Conservation (phyloP, 805 yeast species). For the Suhomyces canberraensis region DNA sequence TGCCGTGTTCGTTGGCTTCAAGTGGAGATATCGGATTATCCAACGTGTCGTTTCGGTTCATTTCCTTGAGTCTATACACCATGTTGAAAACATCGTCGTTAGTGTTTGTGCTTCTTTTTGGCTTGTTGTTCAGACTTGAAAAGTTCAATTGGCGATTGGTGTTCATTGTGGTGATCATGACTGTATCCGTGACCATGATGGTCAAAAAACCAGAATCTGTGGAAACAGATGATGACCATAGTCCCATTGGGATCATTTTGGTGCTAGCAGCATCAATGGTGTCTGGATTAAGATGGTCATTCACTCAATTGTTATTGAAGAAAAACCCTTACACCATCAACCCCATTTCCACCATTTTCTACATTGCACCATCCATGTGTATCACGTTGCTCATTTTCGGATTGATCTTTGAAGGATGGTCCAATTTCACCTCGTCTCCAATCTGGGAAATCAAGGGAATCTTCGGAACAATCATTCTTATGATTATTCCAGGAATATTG, state of each 20-base stretch:
- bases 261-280: slow-evolving; percentile 77
- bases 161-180: slow-evolving; percentile 73
- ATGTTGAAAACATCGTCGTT: slow-evolving; percentile 89
- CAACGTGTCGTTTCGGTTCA: slow-evolving; percentile 74
- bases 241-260: slow-evolving; percentile 59
- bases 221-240: slow-evolving; percentile 17
- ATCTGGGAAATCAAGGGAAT: slow-evolving; percentile 68
- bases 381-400: slow-evolving; percentile 61
- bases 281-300: slow-evolving; percentile 93
- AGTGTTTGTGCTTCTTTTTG: slow-evolving; percentile 85
- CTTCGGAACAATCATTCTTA: slow-evolving; percentile 49
- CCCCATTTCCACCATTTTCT: slow-evolving; percentile 80
- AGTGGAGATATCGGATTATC: slow-evolving; percentile 95
- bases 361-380: slow-evolving; percentile 83
- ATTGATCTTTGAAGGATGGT: slow-evolving; percentile 64
- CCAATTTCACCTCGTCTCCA: slow-evolving; percentile 46
- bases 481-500: slow-evolving; percentile 77
- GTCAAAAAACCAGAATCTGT: slow-evolving; percentile 40
- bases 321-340: slow-evolving; percentile 57
- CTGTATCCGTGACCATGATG: slow-evolving; percentile 85
- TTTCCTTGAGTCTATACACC: slow-evolving; percentile 82
- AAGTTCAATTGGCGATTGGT: slow-evolving; percentile 63
- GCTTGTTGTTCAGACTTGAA: slow-evolving; percentile 78
- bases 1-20: slow-evolving; percentile 84
- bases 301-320: slow-evolving; percentile 78